Percentiles rank a stretch among this genome's conserved stretches.
phyloP scores from a whole-genome alignment of 2,329 filamentous ascomycete genomes.

The Eutypella sp. region DNA sequence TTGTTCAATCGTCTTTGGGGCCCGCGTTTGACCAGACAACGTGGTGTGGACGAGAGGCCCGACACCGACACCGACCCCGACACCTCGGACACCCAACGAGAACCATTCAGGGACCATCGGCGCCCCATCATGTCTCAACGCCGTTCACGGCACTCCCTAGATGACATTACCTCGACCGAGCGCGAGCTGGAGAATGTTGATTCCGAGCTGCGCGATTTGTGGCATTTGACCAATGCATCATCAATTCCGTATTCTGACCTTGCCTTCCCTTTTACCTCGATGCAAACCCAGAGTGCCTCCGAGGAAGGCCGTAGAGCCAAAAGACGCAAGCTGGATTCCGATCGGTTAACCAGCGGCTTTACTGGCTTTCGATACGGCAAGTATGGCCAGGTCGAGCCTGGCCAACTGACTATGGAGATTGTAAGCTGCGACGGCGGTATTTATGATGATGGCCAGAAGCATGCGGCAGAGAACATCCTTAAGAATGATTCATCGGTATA shows the following conservation, averaged over 20 bases:
- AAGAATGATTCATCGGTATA: conserved; percentile 80
- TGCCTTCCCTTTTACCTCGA: conserved; percentile 18
- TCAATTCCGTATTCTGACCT: conserved; percentile 18
- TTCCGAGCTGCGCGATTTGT: conserved; percentile 18
- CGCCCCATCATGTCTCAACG: conserved; percentile 7
- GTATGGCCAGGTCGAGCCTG: conserved; percentile 81
- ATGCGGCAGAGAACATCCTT: conserved; percentile 76
- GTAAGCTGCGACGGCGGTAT: conserved; percentile 83
- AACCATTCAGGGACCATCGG: conserved; percentile 1
- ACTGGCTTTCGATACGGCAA: conserved; percentile 73
- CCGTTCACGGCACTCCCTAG: conserved; percentile 8
- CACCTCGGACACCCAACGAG: neutral
- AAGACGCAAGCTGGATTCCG: conserved; percentile 65
- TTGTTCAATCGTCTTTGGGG: conserved; percentile 12
- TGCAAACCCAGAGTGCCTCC: conserved; percentile 17
- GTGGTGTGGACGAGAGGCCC: conserved; percentile 7
- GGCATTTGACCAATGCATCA: conserved; percentile 18
- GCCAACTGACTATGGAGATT: conserved; percentile 78
- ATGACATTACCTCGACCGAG: conserved; percentile 5
- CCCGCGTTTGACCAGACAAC: conserved; percentile 13
- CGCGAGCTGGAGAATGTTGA: conserved; percentile 15
- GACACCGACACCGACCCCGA: neutral
- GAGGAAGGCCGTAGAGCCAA: conserved; percentile 50
- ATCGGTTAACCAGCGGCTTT: conserved; percentile 45
- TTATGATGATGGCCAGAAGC: conserved; percentile 54